Evolutionary conservation across 257 asterid genomes (phyloP).

Genomic region (Scutellaria galericulata): DNA sequence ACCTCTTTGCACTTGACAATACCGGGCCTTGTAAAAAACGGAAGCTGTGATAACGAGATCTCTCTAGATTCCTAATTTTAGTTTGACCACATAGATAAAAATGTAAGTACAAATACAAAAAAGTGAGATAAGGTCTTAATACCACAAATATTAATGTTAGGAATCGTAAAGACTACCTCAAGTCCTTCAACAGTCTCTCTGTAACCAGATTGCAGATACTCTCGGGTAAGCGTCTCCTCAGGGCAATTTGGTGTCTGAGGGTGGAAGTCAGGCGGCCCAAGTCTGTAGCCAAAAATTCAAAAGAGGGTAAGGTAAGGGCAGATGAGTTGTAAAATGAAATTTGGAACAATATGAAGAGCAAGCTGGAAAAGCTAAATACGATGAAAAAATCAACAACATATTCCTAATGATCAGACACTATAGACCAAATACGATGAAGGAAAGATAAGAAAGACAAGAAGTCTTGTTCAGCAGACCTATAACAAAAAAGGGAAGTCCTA

Average conservation of each 20-base stretch:
- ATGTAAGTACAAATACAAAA: constrained; percentile 12
- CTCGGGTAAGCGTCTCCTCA: constrained; percentile 89
- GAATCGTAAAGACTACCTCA: constrained; percentile 58
- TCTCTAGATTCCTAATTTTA: constrained; percentile 80
- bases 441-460: constrained; percentile 16
- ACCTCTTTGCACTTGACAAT: constrained; percentile 93
- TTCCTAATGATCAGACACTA: constrained; percentile 15
- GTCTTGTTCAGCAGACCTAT: constrained; percentile 24
- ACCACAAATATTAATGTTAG: constrained; percentile 12
- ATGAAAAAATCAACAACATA: constrained; percentile 23
- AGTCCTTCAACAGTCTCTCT: constrained; percentile 93
- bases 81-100: constrained; percentile 30
- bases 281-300: constrained; percentile 55
- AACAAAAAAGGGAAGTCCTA: background rate
- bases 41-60: constrained; percentile 76
- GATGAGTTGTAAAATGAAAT: constrained; percentile 26
- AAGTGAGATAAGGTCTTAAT: background rate
- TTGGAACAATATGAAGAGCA: constrained; percentile 25
- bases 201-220: constrained; percentile 85
- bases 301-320: constrained; percentile 9
- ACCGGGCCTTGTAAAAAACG: constrained; percentile 63
- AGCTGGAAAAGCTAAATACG: constrained; percentile 15
- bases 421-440: constrained; percentile 18
- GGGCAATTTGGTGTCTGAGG: constrained; percentile 87
- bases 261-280: constrained; percentile 95